Evolutionary conservation across 345 rosid genomes (phyloP).

Genomic region (Citrus australasica): DNA sequence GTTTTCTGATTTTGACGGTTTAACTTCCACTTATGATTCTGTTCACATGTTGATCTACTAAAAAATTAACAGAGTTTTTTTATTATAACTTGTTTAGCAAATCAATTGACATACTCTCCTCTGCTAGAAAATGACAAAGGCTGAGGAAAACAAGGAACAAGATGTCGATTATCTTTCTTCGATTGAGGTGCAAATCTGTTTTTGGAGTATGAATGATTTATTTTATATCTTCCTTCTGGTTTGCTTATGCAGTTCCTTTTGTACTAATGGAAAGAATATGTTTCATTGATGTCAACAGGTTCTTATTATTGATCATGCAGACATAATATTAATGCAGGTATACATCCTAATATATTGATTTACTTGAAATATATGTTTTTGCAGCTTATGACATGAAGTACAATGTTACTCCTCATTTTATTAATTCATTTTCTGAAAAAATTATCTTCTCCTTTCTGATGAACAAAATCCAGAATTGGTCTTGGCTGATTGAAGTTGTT

Average conservation of each 20-base stretch:
- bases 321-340: constrained; percentile 93
- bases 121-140: constrained; percentile 69
- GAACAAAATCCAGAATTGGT: constrained; percentile 70
- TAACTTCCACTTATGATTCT: background rate
- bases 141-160: constrained; percentile 56
- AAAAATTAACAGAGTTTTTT: background rate
- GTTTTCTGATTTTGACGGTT: background rate
- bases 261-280: constrained; percentile 2
- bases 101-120: constrained; percentile 4
- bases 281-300: constrained; percentile 45
- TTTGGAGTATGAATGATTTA: background rate
- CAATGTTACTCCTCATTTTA: background rate
- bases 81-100: background rate
- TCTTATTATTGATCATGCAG: constrained; percentile 89
- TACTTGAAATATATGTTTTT: background rate
- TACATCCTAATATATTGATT: constrained; percentile 21
- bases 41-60: background rate
- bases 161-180: constrained; percentile 91
- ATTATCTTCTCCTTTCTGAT: constrained; percentile 4
- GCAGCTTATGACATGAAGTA: background rate
- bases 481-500: constrained; percentile 53
- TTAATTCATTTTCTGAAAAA: background rate
- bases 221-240: constrained; percentile 1
- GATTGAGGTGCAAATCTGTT: constrained; percentile 59
- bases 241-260: constrained; percentile 8